phyloP scores from a whole-genome alignment of 768 basidiomycete genomes.

The Lactifluus hygrophoroides region DNA sequence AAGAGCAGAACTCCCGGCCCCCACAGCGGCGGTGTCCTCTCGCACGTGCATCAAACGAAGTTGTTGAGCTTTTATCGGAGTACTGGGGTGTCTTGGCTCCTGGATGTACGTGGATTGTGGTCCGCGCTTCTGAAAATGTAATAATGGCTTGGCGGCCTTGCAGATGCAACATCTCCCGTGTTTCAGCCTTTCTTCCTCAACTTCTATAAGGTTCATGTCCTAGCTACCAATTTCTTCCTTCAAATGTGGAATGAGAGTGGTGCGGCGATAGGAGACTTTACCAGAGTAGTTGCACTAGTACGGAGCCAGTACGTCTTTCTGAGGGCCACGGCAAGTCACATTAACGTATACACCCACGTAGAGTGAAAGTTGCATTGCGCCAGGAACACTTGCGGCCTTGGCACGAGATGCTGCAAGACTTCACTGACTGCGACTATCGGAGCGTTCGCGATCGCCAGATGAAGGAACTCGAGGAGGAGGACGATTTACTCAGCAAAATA shows the following conservation, averaged over 20 bases:
- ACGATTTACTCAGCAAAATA: conserved; percentile 77
- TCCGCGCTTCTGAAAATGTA: background rate
- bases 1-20: conserved; percentile 73
- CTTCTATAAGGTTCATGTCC: conserved; percentile 67
- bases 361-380: conserved; percentile 68
- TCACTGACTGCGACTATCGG: conserved; percentile 75
- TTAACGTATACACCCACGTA: conserved; percentile 24
- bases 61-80: conserved; percentile 75
- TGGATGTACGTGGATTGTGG: conserved; percentile 48
- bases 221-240: conserved; percentile 83
- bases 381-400: conserved; percentile 68
- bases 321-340: background rate
- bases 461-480: conserved; percentile 82
- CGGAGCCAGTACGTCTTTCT: conserved; percentile 66
- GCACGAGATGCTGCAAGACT: conserved; percentile 79
- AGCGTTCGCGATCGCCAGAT: conserved; percentile 83
- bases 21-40: conserved; percentile 73
- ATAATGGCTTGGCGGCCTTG: background rate
- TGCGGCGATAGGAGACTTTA: conserved; percentile 67
- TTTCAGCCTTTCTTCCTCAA: conserved; percentile 87
- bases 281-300: conserved; percentile 66
- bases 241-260: conserved; percentile 89
- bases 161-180: conserved; percentile 71
- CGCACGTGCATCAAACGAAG: conserved; percentile 75
- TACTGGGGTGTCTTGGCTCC: conserved; percentile 83